Conservation (phyloP, 2,329 filamentous ascomycete species). For the Cyanodermella asteris region DNA sequence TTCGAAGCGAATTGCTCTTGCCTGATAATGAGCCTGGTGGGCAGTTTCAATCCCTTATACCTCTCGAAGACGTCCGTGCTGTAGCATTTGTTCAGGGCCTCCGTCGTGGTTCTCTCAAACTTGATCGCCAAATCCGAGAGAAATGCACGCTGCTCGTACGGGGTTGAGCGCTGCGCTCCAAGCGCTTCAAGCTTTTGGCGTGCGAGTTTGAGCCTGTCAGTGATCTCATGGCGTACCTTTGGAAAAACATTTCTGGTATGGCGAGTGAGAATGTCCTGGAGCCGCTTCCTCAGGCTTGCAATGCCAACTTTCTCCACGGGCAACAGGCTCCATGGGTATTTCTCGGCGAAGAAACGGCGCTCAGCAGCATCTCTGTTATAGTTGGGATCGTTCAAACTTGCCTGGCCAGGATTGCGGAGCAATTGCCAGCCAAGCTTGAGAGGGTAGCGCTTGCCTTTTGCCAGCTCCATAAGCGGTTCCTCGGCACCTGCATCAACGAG, state of each 20-base stretch:
- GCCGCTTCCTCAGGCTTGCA: conserved; percentile 16
- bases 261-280: conserved; percentile 20
- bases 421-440: conserved; percentile 14
- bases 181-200: conserved; percentile 11
- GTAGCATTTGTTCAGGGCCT: conserved; percentile 18
- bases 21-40: conserved; percentile 13
- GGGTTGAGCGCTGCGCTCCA: conserved; percentile 14
- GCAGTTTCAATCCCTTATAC: conserved; percentile 13
- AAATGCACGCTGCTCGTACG: conserved; percentile 15
- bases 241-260: conserved; percentile 26
- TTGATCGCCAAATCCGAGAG: conserved; percentile 17
- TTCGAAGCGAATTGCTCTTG: conserved; percentile 9
- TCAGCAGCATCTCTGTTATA: conserved; percentile 15
- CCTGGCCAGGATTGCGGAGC: conserved; percentile 14
- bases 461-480: conserved; percentile 11
- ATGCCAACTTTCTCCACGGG: conserved; percentile 20
- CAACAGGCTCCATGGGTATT: conserved; percentile 17
- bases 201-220: conserved; percentile 1
- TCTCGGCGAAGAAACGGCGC: conserved; percentile 14
- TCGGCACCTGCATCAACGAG: conserved; percentile 20
- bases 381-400: conserved; percentile 8
- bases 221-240: conserved; percentile 12
- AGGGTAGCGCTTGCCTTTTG: conserved; percentile 9
- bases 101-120: conserved; percentile 17
- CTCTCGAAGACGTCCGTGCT: conserved; percentile 14